Percentiles rank a stretch among this genome's conserved stretches.
These are phyloP conservation scores for Dryas alaskensis DNA, from an alignment of 306 rosid genomes.

Conservation along the genomic window DNA sequence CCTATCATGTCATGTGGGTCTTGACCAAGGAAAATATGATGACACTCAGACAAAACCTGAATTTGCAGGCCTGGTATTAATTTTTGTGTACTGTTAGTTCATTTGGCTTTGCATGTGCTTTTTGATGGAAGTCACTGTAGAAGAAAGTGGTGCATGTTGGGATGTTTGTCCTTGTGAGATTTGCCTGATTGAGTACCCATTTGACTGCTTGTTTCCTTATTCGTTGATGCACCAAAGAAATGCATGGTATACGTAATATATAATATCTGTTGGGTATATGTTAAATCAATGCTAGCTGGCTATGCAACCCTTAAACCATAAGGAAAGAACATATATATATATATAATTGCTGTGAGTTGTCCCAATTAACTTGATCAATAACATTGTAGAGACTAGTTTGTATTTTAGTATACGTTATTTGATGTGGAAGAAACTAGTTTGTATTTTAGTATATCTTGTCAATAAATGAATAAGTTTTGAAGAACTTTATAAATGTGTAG, in stretches of 20 bases:
- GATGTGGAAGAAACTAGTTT: too few relatives aligned
- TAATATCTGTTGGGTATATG: too few relatives aligned
- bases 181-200: neutral
- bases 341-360: neutral
- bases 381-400: neutral
- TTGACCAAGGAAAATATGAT: neutral
- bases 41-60: neutral
- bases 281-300: too few relatives aligned
- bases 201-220: neutral
- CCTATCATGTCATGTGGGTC: constrained; percentile 13
- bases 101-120: neutral
- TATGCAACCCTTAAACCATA: neutral
- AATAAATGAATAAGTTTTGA: neutral
- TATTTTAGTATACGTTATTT: neutral
- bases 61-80: neutral
- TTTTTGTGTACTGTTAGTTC: neutral
- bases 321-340: neutral
- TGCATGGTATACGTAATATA: neutral
- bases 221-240: neutral
- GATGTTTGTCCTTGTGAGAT: constrained; percentile 2
- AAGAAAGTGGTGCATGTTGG: neutral
- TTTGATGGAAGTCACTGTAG: neutral
- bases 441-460: too few relatives aligned
- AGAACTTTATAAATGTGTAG: too few relatives aligned
- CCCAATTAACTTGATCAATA: neutral